These are phyloP conservation scores for Tricladium varicosporioides DNA, from an alignment of 2,329 filamentous ascomycete species.

Conservation along the genomic window DNA sequence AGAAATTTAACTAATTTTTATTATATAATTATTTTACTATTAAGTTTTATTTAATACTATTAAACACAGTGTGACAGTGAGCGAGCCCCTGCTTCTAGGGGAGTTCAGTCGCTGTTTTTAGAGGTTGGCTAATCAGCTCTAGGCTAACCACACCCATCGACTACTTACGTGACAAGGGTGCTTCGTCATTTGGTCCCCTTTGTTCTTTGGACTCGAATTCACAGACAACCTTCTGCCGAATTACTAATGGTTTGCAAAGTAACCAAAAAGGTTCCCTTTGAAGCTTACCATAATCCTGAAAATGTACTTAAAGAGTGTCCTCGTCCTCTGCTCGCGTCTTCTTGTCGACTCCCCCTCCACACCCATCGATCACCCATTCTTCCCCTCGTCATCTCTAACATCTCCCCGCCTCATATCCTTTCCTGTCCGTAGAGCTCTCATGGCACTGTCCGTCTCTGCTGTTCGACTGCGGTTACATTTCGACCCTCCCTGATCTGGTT, in stretches of 20 bases:
- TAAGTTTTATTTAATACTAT: slow-evolving; percentile 1
- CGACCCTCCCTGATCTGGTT: background rate
- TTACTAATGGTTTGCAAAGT: background rate
- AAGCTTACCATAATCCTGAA: background rate
- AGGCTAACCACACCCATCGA: background rate
- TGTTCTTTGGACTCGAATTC: background rate
- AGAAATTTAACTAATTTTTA: no score
- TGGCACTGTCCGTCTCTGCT: background rate
- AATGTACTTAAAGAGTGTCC: background rate
- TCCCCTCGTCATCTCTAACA: background rate
- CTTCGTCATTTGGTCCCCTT: no score
- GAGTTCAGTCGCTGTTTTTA: background rate
- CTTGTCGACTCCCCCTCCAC: no score
- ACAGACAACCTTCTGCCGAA: background rate
- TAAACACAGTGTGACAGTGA: slow-evolving; percentile 11
- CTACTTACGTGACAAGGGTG: background rate
- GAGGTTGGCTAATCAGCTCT: slow-evolving; percentile 2
- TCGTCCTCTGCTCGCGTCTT: background rate
- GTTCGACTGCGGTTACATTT: background rate
- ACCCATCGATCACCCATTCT: background rate
- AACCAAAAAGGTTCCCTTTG: background rate
- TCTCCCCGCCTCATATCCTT: background rate
- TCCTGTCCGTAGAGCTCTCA: background rate
- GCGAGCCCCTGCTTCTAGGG: slow-evolving; percentile 11
- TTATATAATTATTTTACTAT: no score